Evolutionary conservation across 2,329 filamentous ascomycete species (phyloP), one percentile per base, ranked within the genome.

Genomic region (Botrytis galanthina): DNA sequence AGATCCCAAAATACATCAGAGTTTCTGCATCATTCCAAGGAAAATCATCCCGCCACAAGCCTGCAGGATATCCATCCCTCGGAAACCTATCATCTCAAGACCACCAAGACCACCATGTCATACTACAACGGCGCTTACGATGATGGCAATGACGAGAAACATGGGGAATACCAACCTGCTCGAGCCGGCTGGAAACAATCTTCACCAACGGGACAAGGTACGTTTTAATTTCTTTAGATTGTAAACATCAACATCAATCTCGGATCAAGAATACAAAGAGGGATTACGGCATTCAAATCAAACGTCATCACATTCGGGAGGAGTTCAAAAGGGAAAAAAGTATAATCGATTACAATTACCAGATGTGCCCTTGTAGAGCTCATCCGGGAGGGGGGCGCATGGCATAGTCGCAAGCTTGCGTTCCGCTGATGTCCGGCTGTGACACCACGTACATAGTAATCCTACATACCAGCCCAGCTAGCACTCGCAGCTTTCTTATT

Each of bases 111-210:
- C 46, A 66, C n/a, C 46, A 72, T 72, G 71, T 59, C 71, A 10
- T 59, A 60, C 9, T 60, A 72, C 37, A 44, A 42, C 48, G 5
- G 51, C 54, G 48, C 46, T 35, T 72, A 61, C 54, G 61, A 72
- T 42, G 62, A 60, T 60, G 57, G 54, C 51, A 16, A 26, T 20
- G 60, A 54, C 20, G 62, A 72, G 14, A 12, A 20, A 5, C 51
- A 68, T 14, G 71, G 57, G 9, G 71, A 72, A 69, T 72, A 72
- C 22, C 71, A 72, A 39, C 63, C 71, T 48, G 51, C 71, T 35
- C 39, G 71, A 39, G 71, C 71, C 26, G 71, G 51, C 26, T 72
- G 71, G 71, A 72, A 69, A 48, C 62, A 48, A 57, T 46, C 60
- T 26, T 44, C 37, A 26, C 51, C 20, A 9, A 42, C 46, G 8